Conservation (phyloP, 768 basidiomycete genomes). For the Neoboletus brunneissimus region DNA sequence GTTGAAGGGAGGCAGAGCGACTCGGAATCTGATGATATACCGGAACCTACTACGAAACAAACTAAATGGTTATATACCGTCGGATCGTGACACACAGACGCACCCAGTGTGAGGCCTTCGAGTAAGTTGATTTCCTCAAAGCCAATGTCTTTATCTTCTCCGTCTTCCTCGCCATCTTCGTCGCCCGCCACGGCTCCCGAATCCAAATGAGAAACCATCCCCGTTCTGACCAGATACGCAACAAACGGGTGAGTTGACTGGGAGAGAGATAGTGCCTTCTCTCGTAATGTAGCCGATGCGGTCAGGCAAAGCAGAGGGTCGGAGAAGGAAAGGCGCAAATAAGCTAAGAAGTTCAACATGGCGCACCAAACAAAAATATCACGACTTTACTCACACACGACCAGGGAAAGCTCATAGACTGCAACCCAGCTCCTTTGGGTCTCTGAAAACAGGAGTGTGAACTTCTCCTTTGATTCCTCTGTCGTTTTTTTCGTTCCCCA, state of each 20-base stretch:
- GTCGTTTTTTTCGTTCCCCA: conserved; percentile 62
- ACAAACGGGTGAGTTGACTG: conserved; percentile 36
- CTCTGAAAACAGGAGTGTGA: conserved; percentile 66
- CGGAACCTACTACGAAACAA: conserved; percentile 39
- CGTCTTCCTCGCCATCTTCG: conserved; percentile 28
- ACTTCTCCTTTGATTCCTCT: conserved; percentile 50
- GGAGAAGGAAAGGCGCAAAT: conserved; percentile 60
- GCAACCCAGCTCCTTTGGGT: conserved; percentile 68
- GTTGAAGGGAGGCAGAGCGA: conserved; percentile 60
- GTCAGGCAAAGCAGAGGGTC: conserved; percentile 86
- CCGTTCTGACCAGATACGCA: conserved; percentile 20
- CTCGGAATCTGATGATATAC: conserved; percentile 35
- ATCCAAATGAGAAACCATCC: conserved; percentile 16
- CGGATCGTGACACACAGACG: conserved; percentile 19
- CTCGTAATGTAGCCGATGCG: conserved; percentile 81
- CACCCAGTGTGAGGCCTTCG: conserved; percentile 65
- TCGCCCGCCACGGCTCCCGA: background rate
- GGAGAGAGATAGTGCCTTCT: conserved; percentile 58
- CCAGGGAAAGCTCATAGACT: conserved; percentile 72
- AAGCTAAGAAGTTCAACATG: conserved; percentile 47
- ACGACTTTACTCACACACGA: conserved; percentile 61
- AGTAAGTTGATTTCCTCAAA: conserved; percentile 69
- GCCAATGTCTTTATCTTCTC: conserved; percentile 42
- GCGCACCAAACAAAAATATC: background rate
- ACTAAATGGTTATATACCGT: background rate